Percentiles rank a stretch among this genome's conserved stretches.
phyloP scores from a whole-genome alignment of 2,329 filamentous ascomycete species.

The Cladosporium phlei region DNA sequence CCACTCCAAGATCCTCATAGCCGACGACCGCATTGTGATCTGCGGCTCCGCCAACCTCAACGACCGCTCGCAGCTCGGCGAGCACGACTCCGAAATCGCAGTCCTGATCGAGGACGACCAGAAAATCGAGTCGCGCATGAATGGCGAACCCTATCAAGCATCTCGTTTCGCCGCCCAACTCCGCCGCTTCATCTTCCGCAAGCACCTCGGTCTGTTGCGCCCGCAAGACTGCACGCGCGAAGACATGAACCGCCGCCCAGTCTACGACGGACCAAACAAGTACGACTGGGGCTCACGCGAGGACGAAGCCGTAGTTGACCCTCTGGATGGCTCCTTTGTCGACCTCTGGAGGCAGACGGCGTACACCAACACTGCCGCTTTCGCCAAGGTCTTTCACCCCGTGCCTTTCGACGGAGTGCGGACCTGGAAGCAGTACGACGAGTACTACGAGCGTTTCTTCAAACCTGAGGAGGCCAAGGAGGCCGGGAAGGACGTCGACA shows the following conservation, averaged over 20 bases:
- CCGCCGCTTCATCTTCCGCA: constrained; percentile 80
- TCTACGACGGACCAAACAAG: constrained; percentile 47
- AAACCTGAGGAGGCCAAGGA: constrained; percentile 39
- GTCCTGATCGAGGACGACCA: constrained; percentile 78
- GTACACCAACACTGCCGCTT: constrained; percentile 72
- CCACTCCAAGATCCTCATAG: constrained; percentile 70
- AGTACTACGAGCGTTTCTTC: constrained; percentile 66
- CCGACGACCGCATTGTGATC: constrained; percentile 75
- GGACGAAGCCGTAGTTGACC: constrained; percentile 63
- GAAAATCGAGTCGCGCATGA: constrained; percentile 66
- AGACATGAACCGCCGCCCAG: constrained; percentile 54
- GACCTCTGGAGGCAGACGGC: constrained; percentile 70
- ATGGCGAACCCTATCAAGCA: constrained; percentile 65
- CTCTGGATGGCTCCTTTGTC: constrained; percentile 63
- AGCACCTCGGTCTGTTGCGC: constrained; percentile 79
- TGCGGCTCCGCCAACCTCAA: constrained; percentile 72
- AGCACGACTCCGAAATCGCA: constrained; percentile 85
- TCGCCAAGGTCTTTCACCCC: constrained; percentile 74
- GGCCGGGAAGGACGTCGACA: constrained; percentile 38
- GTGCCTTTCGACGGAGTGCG: constrained; percentile 65
- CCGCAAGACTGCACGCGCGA: constrained; percentile 64
- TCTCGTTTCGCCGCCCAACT: constrained; percentile 74
- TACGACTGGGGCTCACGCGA: constrained; percentile 47
- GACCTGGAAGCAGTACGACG: constrained; percentile 69
- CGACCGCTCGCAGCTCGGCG: constrained; percentile 71